Conservation (phyloP, 148 eudicot species). For the Chenopodium album region DNA sequence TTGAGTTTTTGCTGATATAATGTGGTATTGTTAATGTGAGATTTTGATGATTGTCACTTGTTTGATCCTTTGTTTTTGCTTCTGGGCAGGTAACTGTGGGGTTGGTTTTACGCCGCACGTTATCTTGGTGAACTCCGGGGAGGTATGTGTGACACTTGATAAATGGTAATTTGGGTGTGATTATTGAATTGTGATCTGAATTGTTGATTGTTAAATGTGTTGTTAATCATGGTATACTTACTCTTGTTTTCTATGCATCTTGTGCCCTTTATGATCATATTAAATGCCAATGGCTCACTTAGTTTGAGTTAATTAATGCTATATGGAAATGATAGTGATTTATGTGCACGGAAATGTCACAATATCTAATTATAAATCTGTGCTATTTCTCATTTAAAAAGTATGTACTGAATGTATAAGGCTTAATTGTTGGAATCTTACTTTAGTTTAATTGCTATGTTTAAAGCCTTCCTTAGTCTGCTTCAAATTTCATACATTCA, state of each 20-base stretch:
- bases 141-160: slow-evolving; percentile 46
- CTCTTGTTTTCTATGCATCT: background rate
- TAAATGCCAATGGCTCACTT: background rate
- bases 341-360: background rate
- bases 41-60: slow-evolving; percentile 9
- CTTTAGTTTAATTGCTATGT: background rate
- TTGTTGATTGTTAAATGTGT: background rate
- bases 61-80: slow-evolving; percentile 14
- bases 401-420: background rate
- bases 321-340: background rate
- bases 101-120: slow-evolving; percentile 83
- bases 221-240: background rate
- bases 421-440: background rate
- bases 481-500: background rate
- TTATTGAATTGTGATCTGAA: background rate
- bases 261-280: background rate
- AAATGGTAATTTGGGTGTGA: slow-evolving; percentile 3
- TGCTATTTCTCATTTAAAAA: background rate
- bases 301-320: background rate
- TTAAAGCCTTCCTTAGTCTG: background rate
- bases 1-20: background rate
- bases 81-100: slow-evolving; percentile 63
- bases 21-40: background rate
- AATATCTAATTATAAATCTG: background rate
- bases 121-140: slow-evolving; percentile 69